Conservation (phyloP, 805 yeast species). For the Saccharomycopsis schoenii region DNA sequence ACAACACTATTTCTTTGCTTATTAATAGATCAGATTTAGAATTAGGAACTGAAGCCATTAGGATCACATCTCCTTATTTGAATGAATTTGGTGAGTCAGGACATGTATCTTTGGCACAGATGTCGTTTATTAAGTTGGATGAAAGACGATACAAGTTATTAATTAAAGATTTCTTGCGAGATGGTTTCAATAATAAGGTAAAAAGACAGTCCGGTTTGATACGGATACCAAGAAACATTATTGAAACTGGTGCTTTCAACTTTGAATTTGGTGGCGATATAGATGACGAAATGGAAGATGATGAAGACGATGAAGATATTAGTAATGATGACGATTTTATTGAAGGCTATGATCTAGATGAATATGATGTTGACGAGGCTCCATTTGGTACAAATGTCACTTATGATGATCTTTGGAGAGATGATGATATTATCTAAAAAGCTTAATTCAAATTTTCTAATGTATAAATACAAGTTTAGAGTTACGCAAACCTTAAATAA, state of each 20-base stretch:
- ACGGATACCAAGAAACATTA: constrained; percentile 1
- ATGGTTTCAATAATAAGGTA: constrained; percentile 43
- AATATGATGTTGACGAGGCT: not conserved
- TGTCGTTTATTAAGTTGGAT: constrained; percentile 27
- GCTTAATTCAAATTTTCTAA: too few relatives aligned
- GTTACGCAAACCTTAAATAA: too few relatives aligned
- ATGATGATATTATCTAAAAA: not conserved
- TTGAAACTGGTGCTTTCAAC: not conserved
- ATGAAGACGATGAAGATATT: not conserved
- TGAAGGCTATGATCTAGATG: constrained; percentile 3
- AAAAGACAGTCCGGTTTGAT: constrained; percentile 28
- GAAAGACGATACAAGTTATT: constrained; percentile 44
- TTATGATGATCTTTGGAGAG: not conserved
- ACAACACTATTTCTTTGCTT: constrained; percentile 24
- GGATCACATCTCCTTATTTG: constrained; percentile 58
- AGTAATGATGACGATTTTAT: constrained; percentile 1
- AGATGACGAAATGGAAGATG: constrained; percentile 1
- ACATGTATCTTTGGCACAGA: constrained; percentile 28
- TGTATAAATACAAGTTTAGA: too few relatives aligned
- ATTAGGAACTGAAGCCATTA: constrained; percentile 9
- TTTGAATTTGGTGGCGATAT: not conserved
- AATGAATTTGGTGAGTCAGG: constrained; percentile 72
- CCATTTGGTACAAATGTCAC: not conserved
- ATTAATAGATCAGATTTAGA: constrained; percentile 21
- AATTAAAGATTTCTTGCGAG: constrained; percentile 52